These are phyloP conservation scores for Berkeleyomyces basicola DNA, from an alignment of 2,329 filamentous ascomycete species.

Conservation along the genomic window DNA sequence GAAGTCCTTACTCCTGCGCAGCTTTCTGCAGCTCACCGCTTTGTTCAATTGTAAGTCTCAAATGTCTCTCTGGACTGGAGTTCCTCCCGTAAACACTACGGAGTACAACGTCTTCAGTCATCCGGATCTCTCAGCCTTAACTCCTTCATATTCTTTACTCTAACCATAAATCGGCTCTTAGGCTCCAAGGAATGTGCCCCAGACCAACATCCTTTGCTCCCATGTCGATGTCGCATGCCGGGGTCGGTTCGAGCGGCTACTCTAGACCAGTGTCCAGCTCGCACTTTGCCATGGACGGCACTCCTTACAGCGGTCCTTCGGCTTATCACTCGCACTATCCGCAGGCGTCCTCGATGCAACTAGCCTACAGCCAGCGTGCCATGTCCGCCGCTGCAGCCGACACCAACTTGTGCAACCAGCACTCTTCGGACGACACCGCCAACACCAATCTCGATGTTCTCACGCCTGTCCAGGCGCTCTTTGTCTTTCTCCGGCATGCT, in stretches of 20 bases:
- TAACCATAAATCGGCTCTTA: background rate
- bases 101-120: background rate
- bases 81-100: background rate
- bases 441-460: constrained; percentile 22
- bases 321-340: background rate
- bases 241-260: background rate
- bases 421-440: background rate
- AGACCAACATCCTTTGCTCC: background rate
- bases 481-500: constrained; percentile 28
- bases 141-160: background rate
- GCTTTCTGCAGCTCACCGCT: background rate
- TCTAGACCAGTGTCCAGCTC: background rate
- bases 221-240: too few relatives aligned
- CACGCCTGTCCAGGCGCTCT: constrained; percentile 38
- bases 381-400: background rate
- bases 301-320: background rate
- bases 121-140: background rate
- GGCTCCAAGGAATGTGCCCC: background rate
- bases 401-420: background rate
- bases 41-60: constrained; percentile 8
- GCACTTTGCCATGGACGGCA: background rate
- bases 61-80: background rate
- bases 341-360: background rate
- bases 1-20: background rate
- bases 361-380: background rate